phyloP scores from a whole-genome alignment of 2,329 filamentous ascomycete species.

The Colletotrichum falcatum region DNA sequence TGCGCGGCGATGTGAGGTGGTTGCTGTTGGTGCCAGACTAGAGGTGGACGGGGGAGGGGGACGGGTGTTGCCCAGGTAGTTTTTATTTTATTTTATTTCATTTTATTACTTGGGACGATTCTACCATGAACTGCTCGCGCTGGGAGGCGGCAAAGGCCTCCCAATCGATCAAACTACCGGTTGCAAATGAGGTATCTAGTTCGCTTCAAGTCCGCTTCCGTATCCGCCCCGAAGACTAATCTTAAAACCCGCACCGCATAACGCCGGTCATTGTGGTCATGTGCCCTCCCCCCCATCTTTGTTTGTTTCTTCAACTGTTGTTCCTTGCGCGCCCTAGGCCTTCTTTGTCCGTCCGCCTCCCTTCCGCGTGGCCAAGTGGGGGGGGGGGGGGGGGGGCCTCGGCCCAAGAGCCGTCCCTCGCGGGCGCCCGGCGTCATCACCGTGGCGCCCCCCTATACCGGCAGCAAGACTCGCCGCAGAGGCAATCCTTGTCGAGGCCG shows the following conservation, averaged over 20 bases:
- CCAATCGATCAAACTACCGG: not conserved
- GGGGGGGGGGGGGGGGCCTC: too few species aligned
- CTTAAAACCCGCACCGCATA: slow-evolving; percentile 16
- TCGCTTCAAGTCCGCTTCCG: not conserved
- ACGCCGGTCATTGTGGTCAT: slow-evolving; percentile 4
- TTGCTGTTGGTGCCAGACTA: too few species aligned
- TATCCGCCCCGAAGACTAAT: slow-evolving; percentile 8
- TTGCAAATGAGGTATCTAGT: not conserved
- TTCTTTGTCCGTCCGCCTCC: not conserved
- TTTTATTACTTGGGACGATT: slow-evolving; percentile 2
- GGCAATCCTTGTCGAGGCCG: slow-evolving; percentile 65
- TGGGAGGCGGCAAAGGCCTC: slow-evolving; percentile 1
- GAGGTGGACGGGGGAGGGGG: too few species aligned
- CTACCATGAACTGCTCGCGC: not conserved
- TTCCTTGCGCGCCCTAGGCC: not conserved
- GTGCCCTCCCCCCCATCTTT: too few species aligned
- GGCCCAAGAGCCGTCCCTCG: too few species aligned
- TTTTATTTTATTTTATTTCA: too few species aligned
- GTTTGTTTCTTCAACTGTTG: too few species aligned
- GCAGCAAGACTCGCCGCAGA: slow-evolving; percentile 66
- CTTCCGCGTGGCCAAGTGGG: not conserved
- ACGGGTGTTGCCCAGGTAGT: too few species aligned
- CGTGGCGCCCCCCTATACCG: slow-evolving; percentile 51
- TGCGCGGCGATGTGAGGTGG: too few species aligned
- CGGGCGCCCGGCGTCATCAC: too few species aligned